These are phyloP conservation scores for Rosa lucieae DNA, from an alignment of 306 rosid species.

Conservation along the genomic window DNA sequence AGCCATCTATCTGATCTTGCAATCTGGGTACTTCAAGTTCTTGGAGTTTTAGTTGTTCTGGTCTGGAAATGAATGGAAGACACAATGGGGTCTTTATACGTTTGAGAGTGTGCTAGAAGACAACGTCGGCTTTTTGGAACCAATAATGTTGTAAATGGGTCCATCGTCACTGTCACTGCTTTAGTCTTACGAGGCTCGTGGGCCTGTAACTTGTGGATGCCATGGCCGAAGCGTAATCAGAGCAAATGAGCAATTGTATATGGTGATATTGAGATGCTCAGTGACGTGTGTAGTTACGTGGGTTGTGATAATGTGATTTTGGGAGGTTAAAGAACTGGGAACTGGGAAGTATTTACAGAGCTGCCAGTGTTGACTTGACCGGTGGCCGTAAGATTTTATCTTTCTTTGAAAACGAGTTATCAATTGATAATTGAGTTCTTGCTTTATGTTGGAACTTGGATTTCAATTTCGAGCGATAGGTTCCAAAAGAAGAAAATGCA, in stretches of 20 bases:
- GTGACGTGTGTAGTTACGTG: background rate
- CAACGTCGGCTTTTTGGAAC: background rate
- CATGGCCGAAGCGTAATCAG: background rate
- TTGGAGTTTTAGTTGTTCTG: background rate
- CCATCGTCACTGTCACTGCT: background rate
- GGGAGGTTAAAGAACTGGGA: no score
- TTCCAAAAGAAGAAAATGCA: no score
- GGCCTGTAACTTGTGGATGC: background rate
- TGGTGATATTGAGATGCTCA: background rate
- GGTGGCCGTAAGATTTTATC: background rate
- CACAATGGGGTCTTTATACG: background rate
- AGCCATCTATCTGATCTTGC: slow-evolving; percentile 3
- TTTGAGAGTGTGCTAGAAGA: background rate
- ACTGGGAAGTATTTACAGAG: background rate
- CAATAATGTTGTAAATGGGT: background rate
- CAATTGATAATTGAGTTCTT: slow-evolving; percentile 36
- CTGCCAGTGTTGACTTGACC: background rate
- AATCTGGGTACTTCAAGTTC: background rate
- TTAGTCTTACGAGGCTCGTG: background rate
- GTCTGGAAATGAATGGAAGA: background rate
- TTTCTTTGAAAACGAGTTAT: background rate
- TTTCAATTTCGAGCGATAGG: no score
- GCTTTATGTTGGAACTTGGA: no score
- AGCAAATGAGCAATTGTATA: no score
- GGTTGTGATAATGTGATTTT: no score